These are phyloP conservation scores for Talaromyces piceae DNA, from an alignment of 2,329 filamentous ascomycete genomes.

Conservation along the genomic window DNA sequence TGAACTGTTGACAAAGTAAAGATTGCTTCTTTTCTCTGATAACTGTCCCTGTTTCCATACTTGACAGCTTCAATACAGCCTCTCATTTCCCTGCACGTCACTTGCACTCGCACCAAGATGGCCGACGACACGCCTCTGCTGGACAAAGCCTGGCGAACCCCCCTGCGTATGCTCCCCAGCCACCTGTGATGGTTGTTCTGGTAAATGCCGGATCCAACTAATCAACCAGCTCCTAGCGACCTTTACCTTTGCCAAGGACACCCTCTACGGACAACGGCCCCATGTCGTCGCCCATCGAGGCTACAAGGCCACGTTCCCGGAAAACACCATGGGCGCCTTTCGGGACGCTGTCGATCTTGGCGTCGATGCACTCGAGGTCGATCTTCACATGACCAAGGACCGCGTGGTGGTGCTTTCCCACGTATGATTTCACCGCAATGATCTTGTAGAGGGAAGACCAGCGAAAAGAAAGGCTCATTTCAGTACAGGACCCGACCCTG, in stretches of 20 bases:
- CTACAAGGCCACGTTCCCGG: constrained; percentile 64
- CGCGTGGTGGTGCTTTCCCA: constrained; percentile 79
- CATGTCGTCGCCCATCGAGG: constrained; percentile 38
- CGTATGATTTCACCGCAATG: constrained; percentile 36
- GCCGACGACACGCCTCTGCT: neutral
- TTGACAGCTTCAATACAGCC: neutral
- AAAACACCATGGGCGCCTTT: constrained; percentile 81
- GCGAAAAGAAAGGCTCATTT: neutral
- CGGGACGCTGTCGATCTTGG: constrained; percentile 63
- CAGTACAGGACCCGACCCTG: constrained; percentile 60
- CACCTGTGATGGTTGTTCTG: neutral
- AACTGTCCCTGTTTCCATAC: too few species aligned
- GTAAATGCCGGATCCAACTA: too few species aligned
- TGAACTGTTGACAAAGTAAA: too few species aligned
- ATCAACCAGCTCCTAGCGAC: constrained; percentile 1
- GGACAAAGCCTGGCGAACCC: neutral
- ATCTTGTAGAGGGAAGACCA: neutral
- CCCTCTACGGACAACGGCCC: constrained; percentile 15
- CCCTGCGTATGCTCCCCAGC: neutral
- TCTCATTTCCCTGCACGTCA: too few species aligned
- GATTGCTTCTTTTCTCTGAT: too few species aligned
- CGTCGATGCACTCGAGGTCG: constrained; percentile 80
- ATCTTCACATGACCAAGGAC: constrained; percentile 75
- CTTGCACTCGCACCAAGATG: constrained; percentile 2
- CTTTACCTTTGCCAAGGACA: constrained; percentile 11